Evolutionary conservation across 1,284 basidiomycete species (phyloP), one percentile per base, ranked within the genome.

Genomic region (Malassezia pachydermatis): DNA sequence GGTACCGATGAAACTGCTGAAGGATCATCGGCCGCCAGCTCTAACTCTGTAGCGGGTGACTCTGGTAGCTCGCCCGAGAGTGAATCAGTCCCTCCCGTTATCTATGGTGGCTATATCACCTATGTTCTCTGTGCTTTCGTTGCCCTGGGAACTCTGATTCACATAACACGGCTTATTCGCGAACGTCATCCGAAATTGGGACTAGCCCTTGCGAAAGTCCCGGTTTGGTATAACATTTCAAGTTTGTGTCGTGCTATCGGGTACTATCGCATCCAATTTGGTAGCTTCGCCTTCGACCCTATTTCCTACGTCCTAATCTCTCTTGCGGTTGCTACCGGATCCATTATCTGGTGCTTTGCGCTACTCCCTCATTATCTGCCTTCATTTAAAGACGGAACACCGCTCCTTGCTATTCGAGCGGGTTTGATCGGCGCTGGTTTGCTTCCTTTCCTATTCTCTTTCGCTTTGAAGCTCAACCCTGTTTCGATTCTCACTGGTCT

Each of bases 401-500:
- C 65, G 2, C 65, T 61, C 5, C 51, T 67, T 3, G 61, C 61
- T 2, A 33, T 67, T 10, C 59, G 65, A 5, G 44, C 58, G 1
- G 65, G 65, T 9, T 60, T 67, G 56, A 48, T 67, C 46, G 55
- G 59, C 5, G 37, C 58, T 10, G 65, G 55, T 5, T 41, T 62
- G 20, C 56, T 65, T 48, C 65, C 65, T 0, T 65, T 67, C 54
- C 51, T 65, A 45, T 62, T 60, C 37, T 52, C 51, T 13, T 48
- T 63, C 3, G 59, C 52, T 0, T 52, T 50, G 40, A 67, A 67
- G 41, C 50, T 65, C 55, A 69, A 65, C 41, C 57, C 62, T 22
- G 54, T 69, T 20, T 50, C 59, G 9, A 25, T 59, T 7, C 42
- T 67, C 8, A 61, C 63, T 0, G 64, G 60, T 5, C 44, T 59